Percentiles rank a stretch among this genome's conserved stretches.
Conservation (phyloP, 495 filamentous ascomycete species). For the Xylaria venustula region DNA sequence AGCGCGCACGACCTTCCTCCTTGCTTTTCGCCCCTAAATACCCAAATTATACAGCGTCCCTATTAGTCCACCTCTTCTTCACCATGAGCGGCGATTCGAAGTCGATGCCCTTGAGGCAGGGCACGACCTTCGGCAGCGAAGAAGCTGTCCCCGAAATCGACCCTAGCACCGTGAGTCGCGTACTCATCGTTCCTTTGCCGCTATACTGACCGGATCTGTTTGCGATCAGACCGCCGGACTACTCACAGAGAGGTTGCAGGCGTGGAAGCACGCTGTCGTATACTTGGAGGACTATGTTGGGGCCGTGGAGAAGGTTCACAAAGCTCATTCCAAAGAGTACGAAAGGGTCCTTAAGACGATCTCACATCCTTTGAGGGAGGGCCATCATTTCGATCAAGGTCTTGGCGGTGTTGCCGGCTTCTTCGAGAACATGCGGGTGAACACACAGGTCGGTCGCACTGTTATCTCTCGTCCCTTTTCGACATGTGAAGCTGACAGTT, state of each 20-base stretch:
- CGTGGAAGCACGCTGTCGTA: slow-evolving; percentile 91
- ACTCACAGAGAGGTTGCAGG: slow-evolving; percentile 79
- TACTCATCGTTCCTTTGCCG: slow-evolving; percentile 3
- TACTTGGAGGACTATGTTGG: slow-evolving; percentile 88
- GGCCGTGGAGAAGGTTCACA: slow-evolving; percentile 79
- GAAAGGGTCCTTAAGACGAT: slow-evolving; percentile 94
- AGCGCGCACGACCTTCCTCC: too few relatives aligned
- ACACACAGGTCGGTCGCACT: slow-evolving; percentile 67
- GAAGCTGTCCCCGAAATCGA: slow-evolving; percentile 74
- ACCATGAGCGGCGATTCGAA: slow-evolving; percentile 36
- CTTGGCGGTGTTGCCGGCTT: slow-evolving; percentile 80
- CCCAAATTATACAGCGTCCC: not conserved
- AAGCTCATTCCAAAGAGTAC: slow-evolving; percentile 86
- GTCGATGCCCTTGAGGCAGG: slow-evolving; percentile 56
- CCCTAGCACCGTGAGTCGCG: slow-evolving; percentile 64
- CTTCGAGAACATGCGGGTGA: slow-evolving; percentile 89
- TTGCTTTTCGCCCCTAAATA: too few relatives aligned
- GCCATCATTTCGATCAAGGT: slow-evolving; percentile 85
- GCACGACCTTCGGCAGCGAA: slow-evolving; percentile 48
- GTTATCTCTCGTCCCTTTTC: not conserved
- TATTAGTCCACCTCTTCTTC: not conserved
- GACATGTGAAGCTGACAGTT: slow-evolving; percentile 10
- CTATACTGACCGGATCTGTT: slow-evolving; percentile 8
- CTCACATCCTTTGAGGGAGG: slow-evolving; percentile 78
- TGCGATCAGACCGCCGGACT: slow-evolving; percentile 64